These are phyloP conservation scores for Saccharomycopsis hybrid DNA, from an alignment of 1,139 yeast species.

Conservation along the genomic window DNA sequence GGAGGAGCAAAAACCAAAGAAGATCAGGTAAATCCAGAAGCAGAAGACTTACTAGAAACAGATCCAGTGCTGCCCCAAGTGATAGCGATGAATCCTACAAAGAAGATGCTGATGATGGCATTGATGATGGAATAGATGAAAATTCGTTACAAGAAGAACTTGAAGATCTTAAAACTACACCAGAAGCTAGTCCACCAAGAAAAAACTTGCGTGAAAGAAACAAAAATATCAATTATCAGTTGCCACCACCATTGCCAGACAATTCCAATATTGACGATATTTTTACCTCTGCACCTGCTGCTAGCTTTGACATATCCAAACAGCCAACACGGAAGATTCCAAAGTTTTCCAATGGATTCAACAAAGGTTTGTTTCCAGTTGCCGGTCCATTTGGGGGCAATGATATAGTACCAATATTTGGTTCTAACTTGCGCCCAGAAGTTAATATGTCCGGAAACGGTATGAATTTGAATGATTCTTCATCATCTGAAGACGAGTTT, in stretches of 20 bases:
- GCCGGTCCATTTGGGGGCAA: conserved; percentile 98
- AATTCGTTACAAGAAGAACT: conserved; percentile 31
- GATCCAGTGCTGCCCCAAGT: conserved; percentile 3
- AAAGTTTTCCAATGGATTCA: conserved; percentile 23
- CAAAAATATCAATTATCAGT: conserved; percentile 65
- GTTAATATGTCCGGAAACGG: conserved; percentile 30
- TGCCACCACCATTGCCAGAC: conserved; percentile 74
- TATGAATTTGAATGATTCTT: conserved; percentile 41
- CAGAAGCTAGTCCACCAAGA: conserved; percentile 29
- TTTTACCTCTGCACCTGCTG: conserved; percentile 14
- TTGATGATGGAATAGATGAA: conserved; percentile 15
- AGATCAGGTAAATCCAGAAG: conserved; percentile 17
- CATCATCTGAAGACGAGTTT: conserved; percentile 56
- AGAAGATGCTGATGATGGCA: conserved; percentile 15
- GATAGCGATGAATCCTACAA: conserved; percentile 20
- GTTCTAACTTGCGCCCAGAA: conserved; percentile 47
- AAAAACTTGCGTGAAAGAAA: conserved; percentile 75
- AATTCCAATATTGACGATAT: conserved; percentile 36
- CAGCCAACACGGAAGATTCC: conserved; percentile 22
- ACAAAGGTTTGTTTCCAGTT: conserved; percentile 70
- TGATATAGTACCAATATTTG: conserved; percentile 72
- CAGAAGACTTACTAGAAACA: conserved; percentile 14
- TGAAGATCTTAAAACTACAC: conserved; percentile 32
- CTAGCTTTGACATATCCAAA: too few relatives aligned
- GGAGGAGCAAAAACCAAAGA: conserved; percentile 10